Conservation (phyloP, 2,329 filamentous ascomycete species). For the Aspergillus quadricinctus region DNA sequence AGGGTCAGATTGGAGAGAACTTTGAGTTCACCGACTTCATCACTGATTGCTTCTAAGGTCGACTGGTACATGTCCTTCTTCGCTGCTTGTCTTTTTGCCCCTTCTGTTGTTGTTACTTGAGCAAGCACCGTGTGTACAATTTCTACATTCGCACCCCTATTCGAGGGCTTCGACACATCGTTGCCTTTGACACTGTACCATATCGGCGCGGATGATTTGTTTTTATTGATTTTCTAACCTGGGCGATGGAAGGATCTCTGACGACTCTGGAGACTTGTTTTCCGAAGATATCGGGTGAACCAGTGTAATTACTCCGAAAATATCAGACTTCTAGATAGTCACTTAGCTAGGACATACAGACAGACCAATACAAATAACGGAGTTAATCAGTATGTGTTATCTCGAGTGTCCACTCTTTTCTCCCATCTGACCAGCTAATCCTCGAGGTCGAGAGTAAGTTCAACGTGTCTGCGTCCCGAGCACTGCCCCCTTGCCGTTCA, state of each 20-base stretch:
- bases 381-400: not conserved
- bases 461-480: not conserved
- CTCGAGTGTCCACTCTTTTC: not conserved
- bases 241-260: not conserved
- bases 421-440: not conserved
- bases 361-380: not conserved
- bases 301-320: not conserved
- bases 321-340: not conserved
- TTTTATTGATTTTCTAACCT: not conserved
- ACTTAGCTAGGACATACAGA: not conserved
- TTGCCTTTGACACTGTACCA: not conserved
- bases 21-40: slow-evolving; percentile 19
- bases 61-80: not conserved
- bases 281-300: not conserved
- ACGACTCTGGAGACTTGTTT: not conserved
- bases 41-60: slow-evolving; percentile 12
- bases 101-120: not conserved
- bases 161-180: not conserved
- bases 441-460: not conserved
- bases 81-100: not conserved
- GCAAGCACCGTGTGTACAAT: not conserved
- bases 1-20: slow-evolving; percentile 8
- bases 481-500: not conserved
- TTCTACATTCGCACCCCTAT: not conserved
- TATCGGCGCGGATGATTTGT: not conserved